Evolutionary conservation across 148 eudicot genomes (phyloP).

Genomic region (Hydrangea macrophylla): DNA sequence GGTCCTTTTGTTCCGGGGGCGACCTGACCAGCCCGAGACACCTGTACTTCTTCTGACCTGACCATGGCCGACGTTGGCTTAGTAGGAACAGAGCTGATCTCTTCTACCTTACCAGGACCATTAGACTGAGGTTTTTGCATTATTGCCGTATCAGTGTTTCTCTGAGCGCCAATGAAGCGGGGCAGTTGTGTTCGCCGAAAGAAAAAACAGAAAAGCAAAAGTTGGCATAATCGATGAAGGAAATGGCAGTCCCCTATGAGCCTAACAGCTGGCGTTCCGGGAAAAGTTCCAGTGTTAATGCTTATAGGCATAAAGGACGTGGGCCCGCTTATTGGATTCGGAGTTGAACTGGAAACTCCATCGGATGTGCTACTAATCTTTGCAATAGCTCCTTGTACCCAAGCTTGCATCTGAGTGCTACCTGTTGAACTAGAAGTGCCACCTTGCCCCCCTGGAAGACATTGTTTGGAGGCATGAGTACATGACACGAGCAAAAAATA

Average conservation of each 20-base stretch:
- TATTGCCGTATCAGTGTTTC: slow-evolving; percentile 59
- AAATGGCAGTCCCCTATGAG: slow-evolving; percentile 96
- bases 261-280: slow-evolving; percentile 99
- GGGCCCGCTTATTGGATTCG: slow-evolving; percentile 73
- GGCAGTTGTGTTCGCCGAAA: slow-evolving; percentile 74
- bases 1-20: slow-evolving; percentile 58
- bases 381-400: slow-evolving; percentile 99
- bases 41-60: slow-evolving; percentile 50
- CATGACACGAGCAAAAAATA: neutral
- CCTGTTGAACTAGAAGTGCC: slow-evolving; percentile 81
- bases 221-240: slow-evolving; percentile 93
- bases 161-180: slow-evolving; percentile 66
- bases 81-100: slow-evolving; percentile 41
- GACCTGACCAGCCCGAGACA: slow-evolving; percentile 49
- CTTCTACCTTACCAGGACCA: slow-evolving; percentile 70
- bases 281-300: slow-evolving; percentile 96
- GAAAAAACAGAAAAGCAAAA: slow-evolving; percentile 90
- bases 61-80: slow-evolving; percentile 43
- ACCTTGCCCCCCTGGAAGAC: slow-evolving; percentile 66
- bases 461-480: neutral
- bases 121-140: slow-evolving; percentile 60
- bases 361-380: slow-evolving; percentile 91
- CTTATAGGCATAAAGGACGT: slow-evolving; percentile 90
- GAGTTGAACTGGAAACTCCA: slow-evolving; percentile 62
- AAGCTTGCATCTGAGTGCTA: slow-evolving; percentile 94